Evolutionary conservation across 1,284 basidiomycete species (phyloP).

Genomic region (Quambalaria eucalypti): DNA sequence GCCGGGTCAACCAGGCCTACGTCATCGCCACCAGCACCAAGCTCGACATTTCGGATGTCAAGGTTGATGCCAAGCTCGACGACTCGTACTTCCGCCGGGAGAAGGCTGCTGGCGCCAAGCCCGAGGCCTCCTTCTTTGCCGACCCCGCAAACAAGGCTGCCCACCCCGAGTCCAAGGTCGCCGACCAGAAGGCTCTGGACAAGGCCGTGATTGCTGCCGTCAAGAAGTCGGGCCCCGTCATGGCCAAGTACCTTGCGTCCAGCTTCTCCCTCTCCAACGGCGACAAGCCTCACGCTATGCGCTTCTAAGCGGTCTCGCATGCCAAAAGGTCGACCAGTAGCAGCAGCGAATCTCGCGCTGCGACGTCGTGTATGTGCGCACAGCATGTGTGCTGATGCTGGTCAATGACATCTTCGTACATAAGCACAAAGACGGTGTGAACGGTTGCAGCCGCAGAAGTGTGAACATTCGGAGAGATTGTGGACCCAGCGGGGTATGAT

Average conservation of each 20-base stretch:
- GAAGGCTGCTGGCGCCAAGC: slow-evolving; percentile 66
- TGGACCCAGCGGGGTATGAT: no score
- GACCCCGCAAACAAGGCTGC: slow-evolving; percentile 86
- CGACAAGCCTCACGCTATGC: slow-evolving; percentile 74
- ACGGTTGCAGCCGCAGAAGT: no score
- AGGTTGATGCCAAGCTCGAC: slow-evolving; percentile 68
- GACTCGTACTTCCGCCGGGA: slow-evolving; percentile 73
- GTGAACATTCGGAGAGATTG: no score
- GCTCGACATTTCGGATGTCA: slow-evolving; percentile 70
- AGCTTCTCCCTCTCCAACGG: slow-evolving; percentile 93
- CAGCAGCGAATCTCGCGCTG: no score
- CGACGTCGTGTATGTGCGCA: no score
- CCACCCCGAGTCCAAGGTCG: slow-evolving; percentile 77
- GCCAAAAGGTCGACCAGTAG: no score
- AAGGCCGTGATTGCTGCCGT: slow-evolving; percentile 71
- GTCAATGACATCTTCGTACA: no score
- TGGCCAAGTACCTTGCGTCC: slow-evolving; percentile 87
- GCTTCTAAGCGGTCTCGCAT: no score
- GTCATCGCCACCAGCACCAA: slow-evolving; percentile 97
- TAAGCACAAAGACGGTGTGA: no score
- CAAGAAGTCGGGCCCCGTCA: slow-evolving; percentile 77
- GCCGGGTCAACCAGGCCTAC: slow-evolving; percentile 98
- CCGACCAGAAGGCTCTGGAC: slow-evolving; percentile 87
- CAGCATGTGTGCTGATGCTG: no score
- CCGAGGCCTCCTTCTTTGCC: slow-evolving; percentile 91